Evolutionary conservation across 805 yeast genomes (phyloP), one percentile per base, ranked within the genome.

Genomic region (Monosporozyma siamensis): DNA sequence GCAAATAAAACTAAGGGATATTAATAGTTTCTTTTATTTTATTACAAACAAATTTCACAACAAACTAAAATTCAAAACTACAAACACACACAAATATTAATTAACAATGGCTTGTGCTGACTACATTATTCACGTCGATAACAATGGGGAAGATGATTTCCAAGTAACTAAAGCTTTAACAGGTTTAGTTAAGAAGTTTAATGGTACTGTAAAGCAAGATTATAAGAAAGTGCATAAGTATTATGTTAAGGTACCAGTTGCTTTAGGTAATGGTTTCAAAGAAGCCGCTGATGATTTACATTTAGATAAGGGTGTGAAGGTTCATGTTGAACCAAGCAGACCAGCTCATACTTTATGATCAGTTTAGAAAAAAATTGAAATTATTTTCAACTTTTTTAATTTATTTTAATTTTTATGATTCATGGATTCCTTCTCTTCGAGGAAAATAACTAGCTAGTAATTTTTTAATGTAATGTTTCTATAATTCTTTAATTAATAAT

Each of bases 151-250:
- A 6, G 15, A 12, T 8, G 38, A 35, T 9, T 17, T 24, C 6
- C 14, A 12, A 7, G 14, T 32, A 10, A 18, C 22, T 17, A 50
- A 55, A 4, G 53, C 55, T 3, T 58, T 72, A 8, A 67, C 63
- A 39, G 42, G 53, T 10, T 50, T 61, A 25, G 60, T 73, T 22
- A 48, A 55, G 31, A 51, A 55, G 10, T 44, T 69, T 6, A 77
- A 76, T 6, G 78, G 74, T 4, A 50, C 47, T 14, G 65, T 75
- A 38, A 67, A 68, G 14, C 72, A 71, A 48, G 76, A 72, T 44
- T 74, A 71, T 55, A 63, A 68, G 3, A 61, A 72, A 10, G 56
- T 74, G 32, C 40, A 43, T 23, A 45, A 45, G 6, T 42, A 31
- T 8, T 38, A 39, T 25, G 38, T 43, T 11, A 42, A 38, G 11